Evolutionary conservation across 108 stramenopile species (phyloP), one percentile per base, ranked within the genome.

Genomic region (Schizochytrium sp.): DNA sequence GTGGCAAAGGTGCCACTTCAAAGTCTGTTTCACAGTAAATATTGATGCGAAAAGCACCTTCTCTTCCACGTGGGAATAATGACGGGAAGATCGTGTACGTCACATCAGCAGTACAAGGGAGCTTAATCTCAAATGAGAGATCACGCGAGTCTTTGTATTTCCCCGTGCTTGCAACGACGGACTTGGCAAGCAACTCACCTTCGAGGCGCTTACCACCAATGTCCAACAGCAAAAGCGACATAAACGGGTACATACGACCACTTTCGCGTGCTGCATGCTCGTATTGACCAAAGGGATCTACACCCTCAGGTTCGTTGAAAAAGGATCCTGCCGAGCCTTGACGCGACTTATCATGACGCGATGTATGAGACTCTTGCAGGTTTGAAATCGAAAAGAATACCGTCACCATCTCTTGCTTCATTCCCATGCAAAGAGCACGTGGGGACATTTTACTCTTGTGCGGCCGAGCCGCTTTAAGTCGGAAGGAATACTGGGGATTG

Each of bases 61-160:
- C 76, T 28, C 55, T 55, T n/a, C 76, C 76, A 5, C 76, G 47
- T n/a, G 76, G 76, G 47, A 55, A 83, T 5, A 83, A 40, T n/a
- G 76, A 83, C 28, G 76, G 76, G 28, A 83, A 83, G 47, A 83
- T 83, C 47, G 76, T 83, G 53, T 83, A 83, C 76, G 53, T 55
- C 15, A 83, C 28, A 53, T 83, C 76, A 5, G 50, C 19, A n/a
- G 15, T 55, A 40, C 76, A 83, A 0, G 76, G 76, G 10, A 83
- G 76, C 53, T 55, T 83, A n/a, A 0, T 83, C 76, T 83, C 76
- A 55, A 83, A 83, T n/a, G 76, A 83, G 50, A 83, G 76, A 28
- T 83, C 76, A 8, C 76, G 47, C 10, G 76, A 83, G 47, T 83
- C 76, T 40, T 83, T 83, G 76, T 55, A 83, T 53, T 83, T 83